These are phyloP conservation scores for Recurvomyces mirabilis DNA, from an alignment of 495 filamentous ascomycete species.

Conservation along the genomic window DNA sequence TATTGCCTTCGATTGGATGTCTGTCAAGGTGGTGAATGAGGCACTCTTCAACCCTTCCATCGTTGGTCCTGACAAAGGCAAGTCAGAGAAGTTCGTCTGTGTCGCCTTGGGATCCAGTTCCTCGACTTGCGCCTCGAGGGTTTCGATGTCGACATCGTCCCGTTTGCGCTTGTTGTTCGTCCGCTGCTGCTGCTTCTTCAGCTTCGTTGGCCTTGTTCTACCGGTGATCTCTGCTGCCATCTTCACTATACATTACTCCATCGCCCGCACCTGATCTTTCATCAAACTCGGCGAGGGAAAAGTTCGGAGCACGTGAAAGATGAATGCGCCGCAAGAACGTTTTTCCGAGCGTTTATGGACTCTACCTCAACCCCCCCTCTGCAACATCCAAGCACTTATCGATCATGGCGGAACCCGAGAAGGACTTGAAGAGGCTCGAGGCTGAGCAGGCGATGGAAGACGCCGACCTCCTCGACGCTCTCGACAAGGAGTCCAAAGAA, in stretches of 20 bases:
- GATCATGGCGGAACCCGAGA: constrained; percentile 19
- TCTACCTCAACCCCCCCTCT: no score
- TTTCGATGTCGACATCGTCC: constrained; percentile 46
- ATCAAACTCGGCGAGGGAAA: constrained; percentile 1
- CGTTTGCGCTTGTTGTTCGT: constrained; percentile 51
- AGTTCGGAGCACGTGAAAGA: no score
- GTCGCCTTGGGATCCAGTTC: constrained; percentile 37
- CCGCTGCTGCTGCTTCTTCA: constrained; percentile 30
- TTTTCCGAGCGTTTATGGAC: no score
- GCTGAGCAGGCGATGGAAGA: constrained; percentile 45
- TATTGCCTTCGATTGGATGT: constrained; percentile 82
- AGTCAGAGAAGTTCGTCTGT: constrained; percentile 34
- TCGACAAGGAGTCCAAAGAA: constrained; percentile 81
- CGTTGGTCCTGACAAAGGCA: constrained; percentile 83
- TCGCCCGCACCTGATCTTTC: no score
- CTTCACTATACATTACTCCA: no score
- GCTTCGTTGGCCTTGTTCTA: constrained; percentile 28
- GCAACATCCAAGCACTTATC: no score
- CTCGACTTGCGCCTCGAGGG: constrained; percentile 40
- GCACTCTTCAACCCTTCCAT: constrained; percentile 67
- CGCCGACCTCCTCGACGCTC: constrained; percentile 67
- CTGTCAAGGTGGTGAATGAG: constrained; percentile 82
- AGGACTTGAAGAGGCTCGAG: constrained; percentile 22
- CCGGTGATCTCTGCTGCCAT: constrained; percentile 24
- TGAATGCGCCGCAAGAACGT: no score